phyloP scores from a whole-genome alignment of 2,329 filamentous ascomycete species.

The Aschersonia sp. region DNA sequence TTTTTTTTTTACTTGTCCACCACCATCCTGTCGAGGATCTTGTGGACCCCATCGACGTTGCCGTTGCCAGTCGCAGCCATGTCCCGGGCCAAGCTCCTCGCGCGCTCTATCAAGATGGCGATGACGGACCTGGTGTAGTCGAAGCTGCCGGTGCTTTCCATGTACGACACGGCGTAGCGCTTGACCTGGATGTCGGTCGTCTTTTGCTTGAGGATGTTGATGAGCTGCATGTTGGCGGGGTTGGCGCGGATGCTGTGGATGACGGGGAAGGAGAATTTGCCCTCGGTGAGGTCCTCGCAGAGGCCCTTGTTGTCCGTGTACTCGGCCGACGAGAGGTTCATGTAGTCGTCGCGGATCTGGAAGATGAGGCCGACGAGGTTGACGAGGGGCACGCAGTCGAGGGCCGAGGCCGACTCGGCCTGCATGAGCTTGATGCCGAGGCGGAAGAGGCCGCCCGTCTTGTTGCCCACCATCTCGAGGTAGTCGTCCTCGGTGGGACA shows the following conservation, averaged over 20 bases:
- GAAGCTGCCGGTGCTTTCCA: constrained; percentile 83
- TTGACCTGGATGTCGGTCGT: constrained; percentile 79
- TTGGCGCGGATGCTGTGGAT: constrained; percentile 82
- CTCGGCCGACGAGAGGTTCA: constrained; percentile 61
- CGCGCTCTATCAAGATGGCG: constrained; percentile 46
- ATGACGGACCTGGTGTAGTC: constrained; percentile 65
- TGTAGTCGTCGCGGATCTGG: constrained; percentile 88
- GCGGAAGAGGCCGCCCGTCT: constrained; percentile 77
- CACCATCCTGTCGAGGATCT: constrained; percentile 55
- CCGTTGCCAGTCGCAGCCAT: constrained; percentile 44
- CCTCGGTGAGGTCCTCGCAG: constrained; percentile 90
- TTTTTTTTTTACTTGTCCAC: constrained; percentile 6
- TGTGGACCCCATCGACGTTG: constrained; percentile 41
- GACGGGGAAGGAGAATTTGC: constrained; percentile 92
- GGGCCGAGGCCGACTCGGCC: constrained; percentile 42
- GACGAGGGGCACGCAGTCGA: constrained; percentile 70
- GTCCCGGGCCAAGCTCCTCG: constrained; percentile 45
- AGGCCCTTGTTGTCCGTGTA: constrained; percentile 86
- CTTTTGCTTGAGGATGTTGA: constrained; percentile 88
- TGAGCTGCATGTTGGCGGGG: constrained; percentile 59
- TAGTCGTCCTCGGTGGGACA: constrained; percentile 82
- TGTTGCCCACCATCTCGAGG: constrained; percentile 86
- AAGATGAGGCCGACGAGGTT: constrained; percentile 76
- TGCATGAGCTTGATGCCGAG: constrained; percentile 82
- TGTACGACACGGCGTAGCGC: constrained; percentile 76